Evolutionary conservation across 108 stramenopile genomes (phyloP), one percentile per base, ranked within the genome.

Genomic region (Pseudonitzschia delicatissima): DNA sequence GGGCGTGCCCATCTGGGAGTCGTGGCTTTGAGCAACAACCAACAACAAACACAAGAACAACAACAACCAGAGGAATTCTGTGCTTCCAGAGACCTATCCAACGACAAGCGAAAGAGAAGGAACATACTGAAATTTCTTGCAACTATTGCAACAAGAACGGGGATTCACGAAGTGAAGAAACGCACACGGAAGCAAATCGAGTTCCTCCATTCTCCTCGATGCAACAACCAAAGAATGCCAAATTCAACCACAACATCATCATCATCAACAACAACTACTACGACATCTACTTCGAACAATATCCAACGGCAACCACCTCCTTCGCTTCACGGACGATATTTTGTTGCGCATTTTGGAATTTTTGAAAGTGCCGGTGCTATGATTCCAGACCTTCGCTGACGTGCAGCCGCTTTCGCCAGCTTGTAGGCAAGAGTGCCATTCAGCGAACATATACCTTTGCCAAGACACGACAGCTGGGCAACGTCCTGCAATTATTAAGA

Each of bases 261-360:
- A 8, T 18, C 5, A 61, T 5, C 37, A 17, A 40, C 57, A 26
- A 28, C 18, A 5, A 2, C 53, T 26, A 49, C 61, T 2, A 74
- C 40, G 31, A 39, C 48, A 17, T n/a, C 37, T 27, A 28, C 57
- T 61, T 13, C 68, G 11, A 40, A 49, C 61, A 17, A 23, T 34
- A 18, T 20, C 58, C 26, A 21, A 45, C 35, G 21, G 62, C 5
- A 62, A 64, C 26, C 45, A 64, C 63, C 86, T 84, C 59, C 73
- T 90, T 34, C 86, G 85, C 53, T 69, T 86, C 34, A 80, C 82
- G n/a, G 89, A 90, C 51, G 89, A 90, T 69, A 77, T 86, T 18
- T 32, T 86, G 15, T 66, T 87, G n/a, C 57, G 86, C 32, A 66
- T 87, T 58, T 83, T 87, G 45, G 90, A 88, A 36, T 91, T 77